Conservation (phyloP, 2,329 filamentous ascomycete species). For the Microascus cirrosus region DNA sequence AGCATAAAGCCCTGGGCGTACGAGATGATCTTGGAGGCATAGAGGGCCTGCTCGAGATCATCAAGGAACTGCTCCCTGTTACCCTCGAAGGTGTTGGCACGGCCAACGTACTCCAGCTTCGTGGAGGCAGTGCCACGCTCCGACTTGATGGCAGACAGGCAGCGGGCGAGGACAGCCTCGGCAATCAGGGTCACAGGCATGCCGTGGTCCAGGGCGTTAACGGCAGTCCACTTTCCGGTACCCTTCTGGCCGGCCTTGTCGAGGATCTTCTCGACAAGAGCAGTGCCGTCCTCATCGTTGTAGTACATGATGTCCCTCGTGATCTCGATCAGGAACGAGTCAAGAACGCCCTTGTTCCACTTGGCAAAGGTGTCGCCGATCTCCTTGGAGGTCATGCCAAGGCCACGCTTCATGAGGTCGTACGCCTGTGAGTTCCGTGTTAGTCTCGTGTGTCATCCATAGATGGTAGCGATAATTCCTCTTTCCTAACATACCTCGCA, state of each 20-base stretch:
- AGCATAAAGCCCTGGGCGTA: conserved; percentile 99
- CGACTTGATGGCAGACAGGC: conserved; percentile 85
- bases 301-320: conserved; percentile 97
- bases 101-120: conserved; percentile 65
- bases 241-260: conserved; percentile 99
- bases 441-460: conserved; percentile 6
- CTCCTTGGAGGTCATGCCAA: conserved; percentile 82
- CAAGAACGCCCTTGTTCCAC: conserved; percentile 98
- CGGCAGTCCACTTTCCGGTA: conserved; percentile 99
- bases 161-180: conserved; percentile 91
- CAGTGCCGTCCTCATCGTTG: conserved; percentile 85
- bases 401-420: conserved; percentile 98
- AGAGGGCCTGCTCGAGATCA: conserved; percentile 96
- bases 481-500: conserved; percentile 61
- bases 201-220: conserved; percentile 96
- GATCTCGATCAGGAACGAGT: conserved; percentile 99
- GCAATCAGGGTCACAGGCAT: conserved; percentile 98
- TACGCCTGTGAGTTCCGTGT: conserved; percentile 59
- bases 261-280: conserved; percentile 96
- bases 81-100: conserved; percentile 67
- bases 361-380: conserved; percentile 88
- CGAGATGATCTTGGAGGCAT: conserved; percentile 99
- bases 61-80: conserved; percentile 90
- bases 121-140: conserved; percentile 77
- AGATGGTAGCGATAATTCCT: neutral